These are phyloP conservation scores for Polyporus arcularius DNA, from an alignment of 768 basidiomycete genomes.

Conservation along the genomic window DNA sequence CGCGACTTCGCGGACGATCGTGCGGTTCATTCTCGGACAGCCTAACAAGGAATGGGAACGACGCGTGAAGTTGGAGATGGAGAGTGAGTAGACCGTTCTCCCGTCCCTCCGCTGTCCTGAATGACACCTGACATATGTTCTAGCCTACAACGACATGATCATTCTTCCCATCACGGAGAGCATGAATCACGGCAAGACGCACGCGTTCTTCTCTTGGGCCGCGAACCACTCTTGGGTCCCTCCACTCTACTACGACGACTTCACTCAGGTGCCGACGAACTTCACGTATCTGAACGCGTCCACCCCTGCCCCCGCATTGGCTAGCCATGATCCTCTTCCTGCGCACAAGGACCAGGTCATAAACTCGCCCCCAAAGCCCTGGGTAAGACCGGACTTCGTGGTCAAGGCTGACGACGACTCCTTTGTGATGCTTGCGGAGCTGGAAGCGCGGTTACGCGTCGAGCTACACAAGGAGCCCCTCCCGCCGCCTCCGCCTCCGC, in stretches of 20 bases:
- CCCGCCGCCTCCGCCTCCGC: slow-evolving; percentile 8
- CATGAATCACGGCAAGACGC: slow-evolving; percentile 94
- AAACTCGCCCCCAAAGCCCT: slow-evolving; percentile 46
- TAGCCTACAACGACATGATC: slow-evolving; percentile 85
- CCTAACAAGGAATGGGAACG: slow-evolving; percentile 80
- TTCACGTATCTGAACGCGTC: slow-evolving; percentile 72
- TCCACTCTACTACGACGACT: slow-evolving; percentile 58
- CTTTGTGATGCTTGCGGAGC: slow-evolving; percentile 92
- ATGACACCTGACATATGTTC: slow-evolving; percentile 1
- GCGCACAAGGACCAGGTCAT: slow-evolving; percentile 52
- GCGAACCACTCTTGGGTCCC: slow-evolving; percentile 90
- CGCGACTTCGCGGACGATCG: slow-evolving; percentile 80
- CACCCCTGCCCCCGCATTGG: slow-evolving; percentile 54
- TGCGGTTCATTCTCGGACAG: slow-evolving; percentile 88
- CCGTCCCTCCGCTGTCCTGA: not conserved
- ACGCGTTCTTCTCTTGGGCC: slow-evolving; percentile 93
- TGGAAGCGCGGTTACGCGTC: slow-evolving; percentile 85
- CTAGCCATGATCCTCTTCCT: slow-evolving; percentile 69
- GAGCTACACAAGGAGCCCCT: slow-evolving; percentile 53
- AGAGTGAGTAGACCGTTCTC: slow-evolving; percentile 59
- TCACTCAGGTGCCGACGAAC: slow-evolving; percentile 41
- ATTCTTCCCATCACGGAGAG: slow-evolving; percentile 86
- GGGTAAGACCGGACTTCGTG: slow-evolving; percentile 90
- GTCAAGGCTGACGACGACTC: slow-evolving; percentile 96
- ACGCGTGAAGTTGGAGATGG: slow-evolving; percentile 84